Evolutionary conservation across 2,329 filamentous ascomycete genomes (phyloP).

Genomic region (Cordyceps militaris): DNA sequence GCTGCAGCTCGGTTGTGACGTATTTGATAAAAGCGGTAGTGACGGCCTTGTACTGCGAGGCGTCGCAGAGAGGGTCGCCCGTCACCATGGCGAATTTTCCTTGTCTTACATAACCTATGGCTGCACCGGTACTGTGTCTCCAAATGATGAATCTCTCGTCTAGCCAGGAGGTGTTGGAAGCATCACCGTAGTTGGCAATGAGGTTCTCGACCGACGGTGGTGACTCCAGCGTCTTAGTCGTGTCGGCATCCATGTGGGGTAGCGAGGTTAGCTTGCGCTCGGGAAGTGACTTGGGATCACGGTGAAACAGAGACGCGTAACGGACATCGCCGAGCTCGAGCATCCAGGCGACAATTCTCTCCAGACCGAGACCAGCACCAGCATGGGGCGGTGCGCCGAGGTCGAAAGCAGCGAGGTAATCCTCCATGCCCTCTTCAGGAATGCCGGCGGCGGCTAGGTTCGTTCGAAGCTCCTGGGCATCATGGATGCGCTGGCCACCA

Average conservation of each 20-base stretch:
- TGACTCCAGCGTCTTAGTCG: conserved; percentile 46
- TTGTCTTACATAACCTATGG: conserved; percentile 73
- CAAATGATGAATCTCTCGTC: conserved; percentile 84
- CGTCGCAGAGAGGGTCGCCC: conserved; percentile 80
- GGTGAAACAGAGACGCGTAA: conserved; percentile 77
- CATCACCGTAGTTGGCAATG: conserved; percentile 92
- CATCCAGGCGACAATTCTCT: conserved; percentile 80
- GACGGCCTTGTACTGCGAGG: conserved; percentile 65
- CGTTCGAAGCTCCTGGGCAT: conserved; percentile 63
- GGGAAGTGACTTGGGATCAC: conserved; percentile 82
- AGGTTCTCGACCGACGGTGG: conserved; percentile 75
- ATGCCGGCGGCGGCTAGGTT: conserved; percentile 73
- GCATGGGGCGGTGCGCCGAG: conserved; percentile 85
- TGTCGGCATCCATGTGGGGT: conserved; percentile 84
- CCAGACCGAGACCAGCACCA: conserved; percentile 82
- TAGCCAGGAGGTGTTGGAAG: conserved; percentile 88
- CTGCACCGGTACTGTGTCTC: conserved; percentile 79
- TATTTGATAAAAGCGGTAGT: conserved; percentile 68
- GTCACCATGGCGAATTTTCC: conserved; percentile 76
- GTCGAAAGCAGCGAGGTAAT: conserved; percentile 83
- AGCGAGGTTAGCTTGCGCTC: conserved; percentile 54
- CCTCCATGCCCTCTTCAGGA: conserved; percentile 74
- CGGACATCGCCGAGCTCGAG: conserved; percentile 84
- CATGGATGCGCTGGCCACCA: conserved; percentile 88
- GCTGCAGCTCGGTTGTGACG: conserved; percentile 58